These are phyloP conservation scores for Dothideomycetidae sp. DNA, from an alignment of 2,329 filamentous ascomycete genomes.

Conservation along the genomic window DNA sequence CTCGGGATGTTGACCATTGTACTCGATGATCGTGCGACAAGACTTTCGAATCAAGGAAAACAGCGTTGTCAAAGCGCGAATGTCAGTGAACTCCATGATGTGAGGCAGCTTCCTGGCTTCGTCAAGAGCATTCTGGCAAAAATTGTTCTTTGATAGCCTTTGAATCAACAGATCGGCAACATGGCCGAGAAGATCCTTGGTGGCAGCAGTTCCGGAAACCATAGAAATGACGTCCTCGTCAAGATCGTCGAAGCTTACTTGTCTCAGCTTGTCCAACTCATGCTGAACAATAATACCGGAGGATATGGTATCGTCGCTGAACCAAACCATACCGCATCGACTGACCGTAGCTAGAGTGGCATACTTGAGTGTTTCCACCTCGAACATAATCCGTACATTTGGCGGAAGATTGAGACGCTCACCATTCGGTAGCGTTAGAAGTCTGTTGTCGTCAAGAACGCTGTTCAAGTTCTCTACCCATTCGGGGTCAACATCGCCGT, in stretches of 20 bases:
- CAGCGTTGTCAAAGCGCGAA: slow-evolving; percentile 77
- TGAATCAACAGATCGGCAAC: slow-evolving; percentile 66
- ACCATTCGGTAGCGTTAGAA: slow-evolving; percentile 91
- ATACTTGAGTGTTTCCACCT: slow-evolving; percentile 95
- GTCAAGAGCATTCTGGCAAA: slow-evolving; percentile 63
- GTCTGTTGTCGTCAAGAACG: slow-evolving; percentile 97
- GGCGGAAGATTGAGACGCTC: slow-evolving; percentile 87
- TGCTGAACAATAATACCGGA: slow-evolving; percentile 84
- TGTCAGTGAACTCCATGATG: slow-evolving; percentile 96
- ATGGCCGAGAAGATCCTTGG: slow-evolving; percentile 64
- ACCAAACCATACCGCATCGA: slow-evolving; percentile 99
- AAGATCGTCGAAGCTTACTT: slow-evolving; percentile 79
- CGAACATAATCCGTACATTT: slow-evolving; percentile 99
- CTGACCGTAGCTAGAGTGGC: slow-evolving; percentile 96
- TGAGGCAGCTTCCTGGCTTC: slow-evolving; percentile 70
- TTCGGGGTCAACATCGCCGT: slow-evolving; percentile 96
- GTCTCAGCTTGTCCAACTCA: slow-evolving; percentile 72
- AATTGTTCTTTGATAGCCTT: slow-evolving; percentile 63
- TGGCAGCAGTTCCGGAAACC: slow-evolving; percentile 40
- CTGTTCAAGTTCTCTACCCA: slow-evolving; percentile 99
- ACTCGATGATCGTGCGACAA: slow-evolving; percentile 83
- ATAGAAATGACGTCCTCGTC: slow-evolving; percentile 67
- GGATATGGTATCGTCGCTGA: slow-evolving; percentile 93
- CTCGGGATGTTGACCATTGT: slow-evolving; percentile 86
- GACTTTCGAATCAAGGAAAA: slow-evolving; percentile 94